These are phyloP conservation scores for Penicillium nordicum DNA, from an alignment of 2,329 filamentous ascomycete genomes.

Conservation along the genomic window DNA sequence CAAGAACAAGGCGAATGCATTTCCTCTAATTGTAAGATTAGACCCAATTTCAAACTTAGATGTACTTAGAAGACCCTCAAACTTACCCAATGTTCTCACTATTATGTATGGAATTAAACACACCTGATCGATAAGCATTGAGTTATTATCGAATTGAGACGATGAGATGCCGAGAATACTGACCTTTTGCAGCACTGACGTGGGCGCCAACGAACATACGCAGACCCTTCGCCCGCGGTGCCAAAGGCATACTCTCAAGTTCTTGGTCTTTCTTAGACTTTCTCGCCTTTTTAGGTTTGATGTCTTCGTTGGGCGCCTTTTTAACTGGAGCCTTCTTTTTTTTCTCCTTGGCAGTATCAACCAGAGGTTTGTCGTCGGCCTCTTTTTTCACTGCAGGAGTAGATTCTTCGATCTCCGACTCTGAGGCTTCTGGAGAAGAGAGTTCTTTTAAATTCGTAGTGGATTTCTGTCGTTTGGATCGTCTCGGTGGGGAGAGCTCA, in stretches of 20 bases:
- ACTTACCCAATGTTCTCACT: constrained; percentile 66
- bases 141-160: constrained; percentile 7
- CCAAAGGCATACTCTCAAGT: constrained; percentile 59
- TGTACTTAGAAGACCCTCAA: neutral
- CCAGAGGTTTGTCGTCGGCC: neutral
- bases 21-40: constrained; percentile 57
- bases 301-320: constrained; percentile 28
- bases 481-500: constrained; percentile 24
- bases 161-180: constrained; percentile 20
- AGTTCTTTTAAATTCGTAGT: constrained; percentile 18
- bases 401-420: constrained; percentile 15
- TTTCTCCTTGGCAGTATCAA: constrained; percentile 13
- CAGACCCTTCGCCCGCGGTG: constrained; percentile 65
- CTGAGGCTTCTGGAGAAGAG: constrained; percentile 16
- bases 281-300: constrained; percentile 46
- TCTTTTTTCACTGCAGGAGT: constrained; percentile 7
- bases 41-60: neutral
- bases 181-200: constrained; percentile 83
- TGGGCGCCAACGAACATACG: constrained; percentile 90
- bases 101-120: constrained; percentile 83
- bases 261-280: constrained; percentile 57
- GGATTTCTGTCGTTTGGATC: constrained; percentile 32
- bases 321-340: constrained; percentile 10
- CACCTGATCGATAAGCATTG: constrained; percentile 52
- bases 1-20: constrained; percentile 90